These are phyloP conservation scores for Tetrahymena thermophila DNA, from an alignment of 73 alveolate species.

Conservation along the genomic window DNA sequence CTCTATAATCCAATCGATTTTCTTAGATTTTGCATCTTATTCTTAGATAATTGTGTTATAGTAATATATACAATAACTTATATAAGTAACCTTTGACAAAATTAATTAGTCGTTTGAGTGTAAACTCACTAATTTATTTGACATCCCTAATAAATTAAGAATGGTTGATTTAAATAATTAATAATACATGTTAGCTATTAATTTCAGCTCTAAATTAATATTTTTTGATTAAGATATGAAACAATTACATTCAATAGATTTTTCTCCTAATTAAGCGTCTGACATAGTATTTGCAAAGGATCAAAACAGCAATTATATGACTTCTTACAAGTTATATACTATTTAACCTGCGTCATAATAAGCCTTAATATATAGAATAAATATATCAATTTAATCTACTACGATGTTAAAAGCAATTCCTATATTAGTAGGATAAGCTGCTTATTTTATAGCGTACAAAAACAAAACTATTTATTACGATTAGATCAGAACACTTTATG, in stretches of 20 bases:
- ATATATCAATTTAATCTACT: neutral
- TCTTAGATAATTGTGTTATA: neutral
- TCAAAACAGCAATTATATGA: neutral
- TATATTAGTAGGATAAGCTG: neutral
- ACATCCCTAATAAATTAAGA: neutral
- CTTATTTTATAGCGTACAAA: neutral
- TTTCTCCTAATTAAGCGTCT: neutral
- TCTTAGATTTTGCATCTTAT: neutral
- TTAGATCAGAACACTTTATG: neutral
- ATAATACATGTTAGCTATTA: neutral
- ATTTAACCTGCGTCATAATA: neutral
- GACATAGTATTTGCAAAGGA: neutral
- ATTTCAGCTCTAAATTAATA: neutral
- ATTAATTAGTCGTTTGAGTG: neutral
- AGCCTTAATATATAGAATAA: neutral
- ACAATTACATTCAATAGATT: neutral
- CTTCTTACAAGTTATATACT: neutral
- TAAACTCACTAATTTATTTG: neutral
- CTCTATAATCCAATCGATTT: neutral
- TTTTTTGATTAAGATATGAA: neutral
- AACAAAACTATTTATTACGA: neutral
- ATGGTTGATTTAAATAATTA: neutral
- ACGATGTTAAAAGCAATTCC: neutral
- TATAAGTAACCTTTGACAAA: neutral
- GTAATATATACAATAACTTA: too few relatives aligned